Evolutionary conservation across 768 basidiomycete genomes (phyloP), one percentile per base, ranked within the genome.

Genomic region (Paxillus involutus): DNA sequence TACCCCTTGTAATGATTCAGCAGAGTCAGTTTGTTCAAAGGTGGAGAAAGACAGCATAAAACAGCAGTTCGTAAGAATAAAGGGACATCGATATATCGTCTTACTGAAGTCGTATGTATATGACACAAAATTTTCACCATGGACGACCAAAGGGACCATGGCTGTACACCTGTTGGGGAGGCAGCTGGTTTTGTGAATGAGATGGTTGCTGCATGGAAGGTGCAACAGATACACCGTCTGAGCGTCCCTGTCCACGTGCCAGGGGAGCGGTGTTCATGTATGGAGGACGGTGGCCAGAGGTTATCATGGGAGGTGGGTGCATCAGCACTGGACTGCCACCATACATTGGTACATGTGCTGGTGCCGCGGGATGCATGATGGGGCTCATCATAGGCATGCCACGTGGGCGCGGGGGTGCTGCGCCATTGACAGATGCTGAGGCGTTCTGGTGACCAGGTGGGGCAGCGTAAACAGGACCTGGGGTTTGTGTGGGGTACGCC

Each of bases 381-480:
- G 89, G 89, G 65, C 88, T 90, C 71, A 90, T 80, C 67, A 87
- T 71, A 13, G 80, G 69, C 71, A 88, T 72, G 48, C 73, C 77
- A 24, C 82, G 83, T 19, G 78, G 78, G 47, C 83, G 73, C 30
- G 61, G 66, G 33, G 67, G 73, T 6, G 63, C 64, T 30, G 63
- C 58, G 12, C 73, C 71, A 49, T 67, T 60, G 9, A 61, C 50
- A 49, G 65, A 52, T 47, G 64, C 57, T 51, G 64, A 61, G 35
- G 73, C 63, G 24, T 66, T 73, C 54, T 81, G 80, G 29, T 66
- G 66, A 16, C 68, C 59, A 35, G 77, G 75, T n/a, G 75, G 47
- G 24, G 64, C 71, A 29, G 73, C 68, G 61, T 85, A 86, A 66
- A 83, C 75, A 0, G 78, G 73, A 19, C 75, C 69, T 14, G 66